phyloP scores from a whole-genome alignment of 805 yeast genomes.

The baker's yeast (Saccharomyces cerevisiae) region DNA sequence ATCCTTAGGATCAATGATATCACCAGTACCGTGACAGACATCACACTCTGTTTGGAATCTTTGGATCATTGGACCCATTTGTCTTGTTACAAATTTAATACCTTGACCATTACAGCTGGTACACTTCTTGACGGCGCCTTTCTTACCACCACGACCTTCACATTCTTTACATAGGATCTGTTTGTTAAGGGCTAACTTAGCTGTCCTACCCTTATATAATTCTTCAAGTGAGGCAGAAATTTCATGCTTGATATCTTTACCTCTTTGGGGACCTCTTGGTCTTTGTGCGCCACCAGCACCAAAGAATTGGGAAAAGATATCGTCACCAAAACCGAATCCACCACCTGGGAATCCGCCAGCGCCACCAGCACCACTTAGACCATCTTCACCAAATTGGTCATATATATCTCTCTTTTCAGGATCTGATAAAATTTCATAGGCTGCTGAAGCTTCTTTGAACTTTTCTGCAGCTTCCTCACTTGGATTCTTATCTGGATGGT shows the following conservation, averaged over 20 bases:
- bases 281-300: slow-evolving; percentile 56
- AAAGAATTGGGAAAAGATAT: slow-evolving; percentile 60
- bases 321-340: slow-evolving; percentile 27
- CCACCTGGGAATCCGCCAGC: slow-evolving; percentile 56
- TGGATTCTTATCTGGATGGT: slow-evolving; percentile 73
- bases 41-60: slow-evolving; percentile 94
- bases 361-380: slow-evolving; percentile 73
- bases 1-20: slow-evolving; percentile 76
- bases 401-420: slow-evolving; percentile 80
- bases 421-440: slow-evolving; percentile 83
- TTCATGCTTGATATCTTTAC: slow-evolving; percentile 86
- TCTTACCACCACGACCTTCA: slow-evolving; percentile 94
- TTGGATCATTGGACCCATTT: slow-evolving; percentile 99
- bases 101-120: slow-evolving; percentile 85
- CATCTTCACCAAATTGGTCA: slow-evolving; percentile 90
- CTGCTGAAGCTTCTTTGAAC: slow-evolving; percentile 82
- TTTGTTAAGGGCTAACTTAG: slow-evolving; percentile 89
- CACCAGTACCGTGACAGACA: slow-evolving; percentile 87
- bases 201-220: slow-evolving; percentile 84
- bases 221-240: slow-evolving; percentile 84
- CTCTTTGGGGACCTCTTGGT: slow-evolving; percentile 77
- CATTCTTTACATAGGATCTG: slow-evolving; percentile 82
- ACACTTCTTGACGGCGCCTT: slow-evolving; percentile 83
- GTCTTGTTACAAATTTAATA: slow-evolving; percentile 84
- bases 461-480: slow-evolving; percentile 90